These are phyloP conservation scores for Aspergillus melleus DNA, from an alignment of 2,329 filamentous ascomycete species.

Conservation along the genomic window DNA sequence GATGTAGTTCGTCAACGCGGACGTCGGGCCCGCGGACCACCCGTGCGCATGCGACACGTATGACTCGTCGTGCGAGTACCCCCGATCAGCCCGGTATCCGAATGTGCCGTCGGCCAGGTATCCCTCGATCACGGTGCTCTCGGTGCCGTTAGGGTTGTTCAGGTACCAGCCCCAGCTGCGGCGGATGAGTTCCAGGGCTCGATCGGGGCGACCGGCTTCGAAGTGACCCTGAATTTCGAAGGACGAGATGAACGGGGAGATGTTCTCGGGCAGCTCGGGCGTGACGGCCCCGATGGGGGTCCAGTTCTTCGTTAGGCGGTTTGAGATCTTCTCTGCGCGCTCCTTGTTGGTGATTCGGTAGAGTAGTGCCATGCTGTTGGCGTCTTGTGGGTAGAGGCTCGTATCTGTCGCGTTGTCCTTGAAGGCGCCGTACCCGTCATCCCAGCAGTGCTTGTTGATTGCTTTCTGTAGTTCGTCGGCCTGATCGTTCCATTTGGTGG, in stretches of 20 bases:
- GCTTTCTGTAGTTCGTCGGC: constrained; percentile 42
- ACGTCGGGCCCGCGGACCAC: constrained; percentile 46
- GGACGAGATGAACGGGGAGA: constrained; percentile 59
- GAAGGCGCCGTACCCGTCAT: constrained; percentile 51
- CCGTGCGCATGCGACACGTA: constrained; percentile 34
- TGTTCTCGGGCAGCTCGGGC: constrained; percentile 59
- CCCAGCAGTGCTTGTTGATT: constrained; percentile 53
- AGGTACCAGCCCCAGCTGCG: constrained; percentile 63
- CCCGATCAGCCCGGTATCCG: constrained; percentile 55
- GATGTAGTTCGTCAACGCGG: constrained; percentile 46
- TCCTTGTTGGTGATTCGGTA: constrained; percentile 46
- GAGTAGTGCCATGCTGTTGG: constrained; percentile 57
- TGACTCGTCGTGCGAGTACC: constrained; percentile 41
- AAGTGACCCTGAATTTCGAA: constrained; percentile 62
- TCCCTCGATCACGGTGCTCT: constrained; percentile 60
- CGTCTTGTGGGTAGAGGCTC: constrained; percentile 60
- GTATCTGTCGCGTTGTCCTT: constrained; percentile 54
- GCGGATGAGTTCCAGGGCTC: constrained; percentile 58
- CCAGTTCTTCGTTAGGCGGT: constrained; percentile 54
- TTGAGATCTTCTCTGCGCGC: constrained; percentile 44
- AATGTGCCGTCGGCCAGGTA: constrained; percentile 58
- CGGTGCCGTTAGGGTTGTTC: constrained; percentile 57
- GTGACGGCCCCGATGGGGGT: constrained; percentile 55
- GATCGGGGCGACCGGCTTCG: constrained; percentile 46
- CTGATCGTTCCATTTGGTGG: constrained; percentile 41